Base-by-base conservation (phyloP, 805 yeast species). In the Candida quercuum region DNA sequence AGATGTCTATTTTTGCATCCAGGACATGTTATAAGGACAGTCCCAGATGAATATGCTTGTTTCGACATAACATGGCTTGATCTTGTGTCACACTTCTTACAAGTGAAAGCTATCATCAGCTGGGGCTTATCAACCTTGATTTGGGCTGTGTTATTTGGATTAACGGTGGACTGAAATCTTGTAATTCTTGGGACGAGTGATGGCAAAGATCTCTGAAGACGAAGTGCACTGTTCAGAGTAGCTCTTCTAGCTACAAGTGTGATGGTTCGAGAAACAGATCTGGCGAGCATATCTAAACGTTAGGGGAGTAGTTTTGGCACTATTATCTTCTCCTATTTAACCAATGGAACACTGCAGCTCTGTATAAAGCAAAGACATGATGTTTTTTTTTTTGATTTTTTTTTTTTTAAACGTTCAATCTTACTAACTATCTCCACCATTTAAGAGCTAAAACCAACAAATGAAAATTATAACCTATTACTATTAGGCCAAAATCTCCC, bases 21-120 rank as follows among this genome's bases (percentile, higher is more conserved):
- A 0, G 98, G 98, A 57, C 98, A 91, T 52, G 86, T 87, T 18
- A 91, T 82, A 35, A 87, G 63, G 3, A 91, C 95, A 0, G 96
- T 81, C 2, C 98, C 98, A 9, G 69, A 65, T 12, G 81, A 76
- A 57, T 91, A 91, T 0, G 96, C 89, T 61, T 91, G 98, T 48
- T 89, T 89, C 6, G 96, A 83, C 54, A 91, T 82, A n/a, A 81
- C 72, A 54, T 91, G 98, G 4, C 88, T 78, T 1, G 96, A 87
- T 39, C 97, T 67, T 3, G 83, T 75, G 32, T 76, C 71, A 61
- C 98, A 91, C 47, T 78, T 76, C 57, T 88, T 91, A 63, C 98
- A 91, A 0, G 96, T 91, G 63, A 91, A 89, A 0, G 95, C 91
- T 17, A 91, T 72, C 82, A 87, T 82, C 45, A 86, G 66, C 58